phyloP scores from a whole-genome alignment of 139 green algal genomes.

The Micromonas pusilla region DNA sequence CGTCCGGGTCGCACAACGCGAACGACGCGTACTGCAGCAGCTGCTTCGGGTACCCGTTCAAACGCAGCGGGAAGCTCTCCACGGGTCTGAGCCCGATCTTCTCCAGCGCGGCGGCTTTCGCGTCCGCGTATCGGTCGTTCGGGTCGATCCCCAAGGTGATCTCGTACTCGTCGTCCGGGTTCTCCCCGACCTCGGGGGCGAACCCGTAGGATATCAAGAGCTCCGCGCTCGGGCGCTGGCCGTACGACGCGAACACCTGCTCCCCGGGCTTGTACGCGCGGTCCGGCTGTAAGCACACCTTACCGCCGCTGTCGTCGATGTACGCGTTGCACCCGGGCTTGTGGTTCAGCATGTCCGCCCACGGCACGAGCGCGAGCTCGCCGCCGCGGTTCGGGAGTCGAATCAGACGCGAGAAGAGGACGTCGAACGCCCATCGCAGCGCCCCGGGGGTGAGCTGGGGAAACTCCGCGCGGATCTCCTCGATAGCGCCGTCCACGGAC shows the following conservation, averaged over 20 bases:
- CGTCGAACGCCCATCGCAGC: constrained; percentile 19
- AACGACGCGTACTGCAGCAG: constrained; percentile 25
- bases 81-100: not conserved
- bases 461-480: constrained; percentile 2
- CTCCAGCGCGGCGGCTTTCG: not conserved
- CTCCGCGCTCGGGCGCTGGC: not conserved
- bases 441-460: not conserved
- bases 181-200: constrained; percentile 14
- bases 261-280: constrained; percentile 17
- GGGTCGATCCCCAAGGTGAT: constrained; percentile 3
- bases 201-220: constrained; percentile 29
- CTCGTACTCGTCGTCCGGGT: constrained; percentile 20
- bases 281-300: constrained; percentile 3
- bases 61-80: not conserved
- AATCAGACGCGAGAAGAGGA: constrained; percentile 19
- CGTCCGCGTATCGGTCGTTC: constrained; percentile 4
- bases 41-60: constrained; percentile 15
- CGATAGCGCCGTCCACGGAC: constrained; percentile 12
- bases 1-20: constrained; percentile 7
- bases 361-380: constrained; percentile 25
- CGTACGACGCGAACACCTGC: constrained; percentile 26
- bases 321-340: constrained; percentile 17
- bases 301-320: constrained; percentile 9
- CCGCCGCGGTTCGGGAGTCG: not conserved
- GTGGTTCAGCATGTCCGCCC: constrained; percentile 26